Conservation (phyloP, 768 basidiomycete species). For the Mycena haematopus region DNA sequence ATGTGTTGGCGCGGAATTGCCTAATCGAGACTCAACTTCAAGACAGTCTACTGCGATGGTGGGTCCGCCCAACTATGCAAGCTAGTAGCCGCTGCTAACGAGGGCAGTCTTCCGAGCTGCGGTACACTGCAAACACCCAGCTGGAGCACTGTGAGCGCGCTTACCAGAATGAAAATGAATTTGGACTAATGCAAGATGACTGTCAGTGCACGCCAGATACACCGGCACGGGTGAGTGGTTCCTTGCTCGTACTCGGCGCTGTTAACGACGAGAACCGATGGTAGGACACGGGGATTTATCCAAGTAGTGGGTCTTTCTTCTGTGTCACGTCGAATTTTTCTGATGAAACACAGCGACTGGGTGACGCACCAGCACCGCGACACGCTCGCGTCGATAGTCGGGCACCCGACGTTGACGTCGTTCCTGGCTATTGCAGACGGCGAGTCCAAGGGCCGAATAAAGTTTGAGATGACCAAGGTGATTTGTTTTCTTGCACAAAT, state of each 20-base stretch:
- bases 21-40: neutral
- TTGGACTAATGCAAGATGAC: constrained; percentile 28
- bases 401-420: constrained; percentile 84
- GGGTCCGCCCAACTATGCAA: no score
- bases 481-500: constrained; percentile 19
- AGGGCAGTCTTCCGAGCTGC: constrained; percentile 82
- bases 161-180: constrained; percentile 12
- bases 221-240: constrained; percentile 84
- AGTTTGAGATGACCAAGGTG: constrained; percentile 97
- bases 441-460: constrained; percentile 86
- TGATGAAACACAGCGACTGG: constrained; percentile 78
- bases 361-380: constrained; percentile 97
- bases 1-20: neutral
- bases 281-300: constrained; percentile 94
- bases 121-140: constrained; percentile 97
- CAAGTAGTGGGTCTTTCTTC: constrained; percentile 75
- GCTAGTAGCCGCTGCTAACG: no score
- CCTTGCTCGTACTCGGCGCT: constrained; percentile 1
- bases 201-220: constrained; percentile 90
- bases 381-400: constrained; percentile 90
- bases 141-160: constrained; percentile 84
- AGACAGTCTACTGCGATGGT: neutral
- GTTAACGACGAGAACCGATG: constrained; percentile 18
- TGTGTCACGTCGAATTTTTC: constrained; percentile 1
- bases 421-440: constrained; percentile 95